Base-by-base conservation (phyloP, 805 yeast species). In the Saccharomycopsis schoenii region DNA sequence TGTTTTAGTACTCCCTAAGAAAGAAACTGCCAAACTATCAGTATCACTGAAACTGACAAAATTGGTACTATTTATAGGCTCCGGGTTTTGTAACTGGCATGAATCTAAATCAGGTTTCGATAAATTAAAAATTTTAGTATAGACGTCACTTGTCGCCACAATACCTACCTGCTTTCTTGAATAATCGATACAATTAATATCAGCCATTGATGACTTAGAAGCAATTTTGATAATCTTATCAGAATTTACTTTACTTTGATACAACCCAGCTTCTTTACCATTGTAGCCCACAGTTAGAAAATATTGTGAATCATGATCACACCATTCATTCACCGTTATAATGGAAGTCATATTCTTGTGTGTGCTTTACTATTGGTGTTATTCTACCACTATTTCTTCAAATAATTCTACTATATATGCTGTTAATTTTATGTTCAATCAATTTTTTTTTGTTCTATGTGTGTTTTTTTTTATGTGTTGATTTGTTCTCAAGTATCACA, bases 181-280 rank as follows among this genome's bases (percentile, higher is more conserved):
- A 36, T 61, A 61, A 58, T 61, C 64, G 4, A 61, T 29, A 51
- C 56, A 58, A 21, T 43, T 58, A 21, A 61, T 55, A 36, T 61
- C 59, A 17, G 24, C 37, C 54, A 58, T 47, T 36, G 59, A 61
- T 21, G 58, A 55, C 36, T 29, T 40, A 25, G 55, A 55, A 24
- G 55, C 36, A 9, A 60, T 9, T 34, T 60, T 60, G 15, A 37
- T 58, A 11, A 60, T 25, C n/a, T 60, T 59, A 47, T 52, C 50
- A 42, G 50, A 42, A 42, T 42, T 17, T 12, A 42, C 50, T 24
- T 42, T 17, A n/a, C 50, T 42, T 42, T 42, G 50, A 37, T 61
- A 58, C 24, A 58, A 36, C 15, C 21, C 51, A 2, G 59, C 59
- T 21, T 61, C 61, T 39, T 61, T 55, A 29, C 61, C 36, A 51